A percentile compares a stretch with the other conserved stretches of the same genome.
These are phyloP conservation scores for Boletus rufocinnamomeus DNA, from an alignment of 768 basidiomycete genomes.

Conservation along the genomic window DNA sequence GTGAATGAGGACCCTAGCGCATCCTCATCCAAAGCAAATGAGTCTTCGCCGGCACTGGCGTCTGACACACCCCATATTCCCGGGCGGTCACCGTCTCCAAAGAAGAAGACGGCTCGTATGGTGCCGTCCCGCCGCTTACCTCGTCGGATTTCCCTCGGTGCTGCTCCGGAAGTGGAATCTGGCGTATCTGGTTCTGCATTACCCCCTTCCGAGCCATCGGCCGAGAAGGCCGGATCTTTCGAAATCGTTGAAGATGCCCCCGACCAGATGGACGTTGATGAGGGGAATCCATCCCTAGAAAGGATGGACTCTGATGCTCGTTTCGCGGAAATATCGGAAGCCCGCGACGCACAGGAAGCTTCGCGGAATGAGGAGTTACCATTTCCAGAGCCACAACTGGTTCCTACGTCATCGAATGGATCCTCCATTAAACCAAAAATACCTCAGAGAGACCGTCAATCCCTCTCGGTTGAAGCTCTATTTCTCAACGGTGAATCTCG, in stretches of 20 bases:
- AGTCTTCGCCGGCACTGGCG: neutral
- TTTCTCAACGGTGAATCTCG: neutral
- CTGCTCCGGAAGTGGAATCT: neutral
- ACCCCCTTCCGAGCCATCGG: neutral
- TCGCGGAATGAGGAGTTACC: neutral
- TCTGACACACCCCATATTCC: conserved; percentile 1
- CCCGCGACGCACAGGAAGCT: neutral
- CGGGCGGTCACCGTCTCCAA: conserved; percentile 3
- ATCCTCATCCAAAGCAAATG: neutral
- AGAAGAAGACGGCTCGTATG: conserved; percentile 29
- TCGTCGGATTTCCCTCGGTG: conserved; percentile 15
- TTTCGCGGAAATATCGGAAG: neutral
- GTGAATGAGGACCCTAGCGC: neutral
- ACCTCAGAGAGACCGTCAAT: neutral
- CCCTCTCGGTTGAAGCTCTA: neutral
- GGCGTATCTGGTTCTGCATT: neutral
- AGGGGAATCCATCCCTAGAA: neutral
- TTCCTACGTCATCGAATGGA: neutral
- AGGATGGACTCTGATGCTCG: neutral
- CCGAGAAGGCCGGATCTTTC: neutral
- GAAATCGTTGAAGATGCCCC: neutral
- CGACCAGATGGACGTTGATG: conserved; percentile 11
- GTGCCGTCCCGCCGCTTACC: conserved; percentile 27
- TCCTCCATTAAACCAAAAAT: neutral
- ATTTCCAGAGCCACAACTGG: neutral